Conservation (phyloP, 768 basidiomycete genomes). For the Russula sp. region DNA sequence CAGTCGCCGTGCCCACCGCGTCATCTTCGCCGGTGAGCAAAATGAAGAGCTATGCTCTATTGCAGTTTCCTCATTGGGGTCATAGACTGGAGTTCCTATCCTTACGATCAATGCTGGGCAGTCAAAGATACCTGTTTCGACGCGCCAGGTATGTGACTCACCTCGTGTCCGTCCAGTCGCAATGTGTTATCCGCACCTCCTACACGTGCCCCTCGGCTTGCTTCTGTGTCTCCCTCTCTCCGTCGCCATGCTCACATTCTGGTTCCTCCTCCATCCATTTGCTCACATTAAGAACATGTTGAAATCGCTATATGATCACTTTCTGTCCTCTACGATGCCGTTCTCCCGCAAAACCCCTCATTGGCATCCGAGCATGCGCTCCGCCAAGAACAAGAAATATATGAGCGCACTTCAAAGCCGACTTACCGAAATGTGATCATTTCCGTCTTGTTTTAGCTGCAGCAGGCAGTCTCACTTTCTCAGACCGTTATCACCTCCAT, state of each 20-base stretch:
- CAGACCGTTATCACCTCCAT: slow-evolving; percentile 54
- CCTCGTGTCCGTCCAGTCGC: slow-evolving; percentile 21
- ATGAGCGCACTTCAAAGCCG: slow-evolving; percentile 65
- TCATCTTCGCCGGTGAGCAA: slow-evolving; percentile 37
- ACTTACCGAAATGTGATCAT: slow-evolving; percentile 75
- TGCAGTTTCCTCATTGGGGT: neutral
- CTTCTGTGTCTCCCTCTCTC: slow-evolving; percentile 2
- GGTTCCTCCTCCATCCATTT: slow-evolving; percentile 2
- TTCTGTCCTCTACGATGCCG: slow-evolving; percentile 60
- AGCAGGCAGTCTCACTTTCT: slow-evolving; percentile 19
- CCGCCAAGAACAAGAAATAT: slow-evolving; percentile 77
- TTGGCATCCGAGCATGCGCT: slow-evolving; percentile 78
- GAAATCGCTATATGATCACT: slow-evolving; percentile 71
- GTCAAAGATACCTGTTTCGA: slow-evolving; percentile 69
- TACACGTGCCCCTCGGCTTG: neutral
- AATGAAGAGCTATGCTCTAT: neutral
- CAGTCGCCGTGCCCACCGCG: slow-evolving; percentile 45
- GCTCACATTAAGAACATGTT: slow-evolving; percentile 57
- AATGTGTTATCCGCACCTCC: slow-evolving; percentile 20
- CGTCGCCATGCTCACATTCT: slow-evolving; percentile 10
- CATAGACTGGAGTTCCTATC: slow-evolving; percentile 59
- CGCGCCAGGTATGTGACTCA: slow-evolving; percentile 58
- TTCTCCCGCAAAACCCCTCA: slow-evolving; percentile 53
- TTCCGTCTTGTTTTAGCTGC: slow-evolving; percentile 27
- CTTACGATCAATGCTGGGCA: slow-evolving; percentile 63